A percentile compares a stretch with the other conserved stretches of the same genome.
phyloP scores from a whole-genome alignment of 176 grass and related monocot species.

The Microstegium vimineum region DNA sequence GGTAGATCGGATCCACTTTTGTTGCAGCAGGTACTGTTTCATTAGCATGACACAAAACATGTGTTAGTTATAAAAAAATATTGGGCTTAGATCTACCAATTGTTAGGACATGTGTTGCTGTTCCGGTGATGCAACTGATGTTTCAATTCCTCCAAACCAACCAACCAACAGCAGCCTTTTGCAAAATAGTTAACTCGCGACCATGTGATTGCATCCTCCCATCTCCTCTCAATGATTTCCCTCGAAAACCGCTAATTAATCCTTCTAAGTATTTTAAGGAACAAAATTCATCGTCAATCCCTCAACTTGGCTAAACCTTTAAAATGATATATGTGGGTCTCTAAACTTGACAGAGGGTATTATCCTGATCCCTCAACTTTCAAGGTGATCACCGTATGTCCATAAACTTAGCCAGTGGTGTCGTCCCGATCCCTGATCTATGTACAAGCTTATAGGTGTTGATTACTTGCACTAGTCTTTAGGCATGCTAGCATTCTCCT shows the following conservation, averaged over 20 bases:
- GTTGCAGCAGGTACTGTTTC: neutral
- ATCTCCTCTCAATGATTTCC: neutral
- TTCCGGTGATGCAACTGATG: slow-evolving; percentile 27
- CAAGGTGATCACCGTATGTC: too few relatives aligned
- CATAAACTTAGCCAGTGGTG: too few relatives aligned
- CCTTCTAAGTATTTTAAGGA: neutral
- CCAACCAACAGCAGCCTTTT: slow-evolving; percentile 12
- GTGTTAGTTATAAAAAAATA: neutral
- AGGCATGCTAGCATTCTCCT: too few relatives aligned
- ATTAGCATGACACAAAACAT: neutral
- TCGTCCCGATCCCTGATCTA: too few relatives aligned
- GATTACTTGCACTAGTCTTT: too few relatives aligned
- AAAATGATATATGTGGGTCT: too few relatives aligned
- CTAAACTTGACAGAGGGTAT: too few relatives aligned
- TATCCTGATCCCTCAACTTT: too few relatives aligned
- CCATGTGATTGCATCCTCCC: slow-evolving; percentile 1
- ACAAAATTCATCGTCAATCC: too few relatives aligned
- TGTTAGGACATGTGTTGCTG: slow-evolving; percentile 23
- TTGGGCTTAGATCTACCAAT: slow-evolving; percentile 27
- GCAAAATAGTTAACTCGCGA: neutral
- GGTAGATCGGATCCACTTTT: neutral
- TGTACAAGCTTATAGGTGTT: too few relatives aligned
- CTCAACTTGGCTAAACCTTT: too few relatives aligned
- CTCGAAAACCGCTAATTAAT: slow-evolving; percentile 1
- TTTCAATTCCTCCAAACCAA: slow-evolving; percentile 26